phyloP scores from a whole-genome alignment of 2,329 filamentous ascomycete species.

The Aspergillus oerlinghausenensis region DNA sequence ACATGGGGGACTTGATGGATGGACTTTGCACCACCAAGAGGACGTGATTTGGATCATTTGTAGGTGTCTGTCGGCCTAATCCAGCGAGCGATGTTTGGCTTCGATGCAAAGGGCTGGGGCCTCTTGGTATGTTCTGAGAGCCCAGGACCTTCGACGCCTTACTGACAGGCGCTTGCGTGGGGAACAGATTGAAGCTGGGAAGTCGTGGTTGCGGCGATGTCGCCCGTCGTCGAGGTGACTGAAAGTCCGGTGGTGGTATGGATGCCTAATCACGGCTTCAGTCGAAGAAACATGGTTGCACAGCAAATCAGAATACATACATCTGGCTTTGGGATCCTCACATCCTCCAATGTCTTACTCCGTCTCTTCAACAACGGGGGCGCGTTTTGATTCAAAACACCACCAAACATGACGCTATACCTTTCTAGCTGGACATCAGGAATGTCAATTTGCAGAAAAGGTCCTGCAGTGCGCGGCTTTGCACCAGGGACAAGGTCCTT shows the following conservation, averaged over 20 bases:
- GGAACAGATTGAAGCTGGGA: conserved; percentile 38
- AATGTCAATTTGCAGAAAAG: conserved; percentile 70
- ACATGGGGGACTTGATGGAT: neutral
- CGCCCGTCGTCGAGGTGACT: conserved; percentile 28
- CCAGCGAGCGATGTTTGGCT: conserved; percentile 16
- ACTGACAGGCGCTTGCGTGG: conserved; percentile 24
- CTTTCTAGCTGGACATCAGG: conserved; percentile 76
- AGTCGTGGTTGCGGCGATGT: conserved; percentile 35
- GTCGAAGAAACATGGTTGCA: neutral
- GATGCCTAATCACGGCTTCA: conserved; percentile 4
- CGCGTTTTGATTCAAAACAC: conserved; percentile 54
- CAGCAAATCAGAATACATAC: conserved; percentile 23
- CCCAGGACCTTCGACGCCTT: conserved; percentile 28
- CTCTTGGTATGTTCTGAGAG: conserved; percentile 28
- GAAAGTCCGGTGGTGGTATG: conserved; percentile 9
- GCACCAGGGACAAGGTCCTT: conserved; percentile 3
- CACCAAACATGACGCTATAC: conserved; percentile 91
- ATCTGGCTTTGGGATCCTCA: conserved; percentile 50
- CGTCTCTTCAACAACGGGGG: conserved; percentile 32
- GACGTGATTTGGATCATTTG: conserved; percentile 9
- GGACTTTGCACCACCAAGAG: conserved; percentile 7
- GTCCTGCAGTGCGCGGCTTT: conserved; percentile 9
- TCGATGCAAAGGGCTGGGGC: conserved; percentile 22
- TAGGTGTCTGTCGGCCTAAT: conserved; percentile 11
- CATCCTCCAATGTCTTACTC: conserved; percentile 40